These are phyloP conservation scores for Bruguiera parviflora DNA, from an alignment of 345 rosid genomes.

Conservation along the genomic window DNA sequence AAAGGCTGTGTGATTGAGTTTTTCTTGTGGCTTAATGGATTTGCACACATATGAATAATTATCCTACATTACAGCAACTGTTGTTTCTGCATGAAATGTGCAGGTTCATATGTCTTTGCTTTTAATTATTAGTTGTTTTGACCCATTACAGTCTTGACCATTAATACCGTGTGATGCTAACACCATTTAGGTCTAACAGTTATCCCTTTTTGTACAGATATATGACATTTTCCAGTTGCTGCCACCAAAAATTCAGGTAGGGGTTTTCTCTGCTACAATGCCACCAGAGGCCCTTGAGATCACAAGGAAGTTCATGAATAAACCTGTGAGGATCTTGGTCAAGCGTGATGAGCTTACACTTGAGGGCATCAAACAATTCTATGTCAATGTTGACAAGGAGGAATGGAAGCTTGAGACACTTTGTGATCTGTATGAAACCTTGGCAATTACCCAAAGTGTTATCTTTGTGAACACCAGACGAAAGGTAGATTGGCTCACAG, in stretches of 20 bases:
- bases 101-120: background rate
- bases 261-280: slow-evolving; percentile 92
- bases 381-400: slow-evolving; percentile 76
- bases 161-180: too few relatives aligned
- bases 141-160: too few relatives aligned
- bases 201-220: slow-evolving; percentile 39
- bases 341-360: slow-evolving; percentile 91
- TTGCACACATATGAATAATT: background rate
- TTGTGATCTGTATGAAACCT: slow-evolving; percentile 77
- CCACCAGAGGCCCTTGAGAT: slow-evolving; percentile 92
- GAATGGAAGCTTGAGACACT: slow-evolving; percentile 86
- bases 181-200: background rate
- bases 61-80: background rate
- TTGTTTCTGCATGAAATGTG: too few relatives aligned
- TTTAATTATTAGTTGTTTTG: background rate
- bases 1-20: background rate
- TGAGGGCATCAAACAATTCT: slow-evolving; percentile 85
- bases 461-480: slow-evolving; percentile 87
- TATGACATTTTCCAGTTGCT: slow-evolving; percentile 83
- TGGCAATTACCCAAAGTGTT: slow-evolving; percentile 86
- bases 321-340: slow-evolving; percentile 78
- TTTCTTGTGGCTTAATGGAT: too few relatives aligned
- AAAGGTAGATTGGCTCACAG: slow-evolving; percentile 91
- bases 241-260: slow-evolving; percentile 70
- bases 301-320: slow-evolving; percentile 84